Conservation (phyloP, 768 basidiomycete genomes). For the Calocybe cyanea region DNA sequence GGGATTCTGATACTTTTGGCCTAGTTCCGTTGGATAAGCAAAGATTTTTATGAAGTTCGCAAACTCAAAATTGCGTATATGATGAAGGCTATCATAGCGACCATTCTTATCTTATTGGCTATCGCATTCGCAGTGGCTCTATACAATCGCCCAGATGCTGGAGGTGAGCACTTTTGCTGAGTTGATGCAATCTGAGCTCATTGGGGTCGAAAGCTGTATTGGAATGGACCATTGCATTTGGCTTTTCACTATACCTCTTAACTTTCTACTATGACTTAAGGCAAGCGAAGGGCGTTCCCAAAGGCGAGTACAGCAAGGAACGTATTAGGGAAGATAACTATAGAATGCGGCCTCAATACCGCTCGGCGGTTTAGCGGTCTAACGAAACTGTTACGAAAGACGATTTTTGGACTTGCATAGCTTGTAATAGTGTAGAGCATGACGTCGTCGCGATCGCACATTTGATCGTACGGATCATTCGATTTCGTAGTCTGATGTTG, state of each 20-base stretch:
- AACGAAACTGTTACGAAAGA: too few relatives aligned
- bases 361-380: too few relatives aligned
- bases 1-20: background rate
- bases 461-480: too few relatives aligned
- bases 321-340: constrained; percentile 16
- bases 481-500: too few relatives aligned
- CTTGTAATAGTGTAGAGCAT: too few relatives aligned
- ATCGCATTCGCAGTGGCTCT: constrained; percentile 60
- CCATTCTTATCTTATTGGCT: constrained; percentile 53
- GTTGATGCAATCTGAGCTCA: background rate
- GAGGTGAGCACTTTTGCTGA: constrained; percentile 32
- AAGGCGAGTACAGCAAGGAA: constrained; percentile 39
- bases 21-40: constrained; percentile 64
- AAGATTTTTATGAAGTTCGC: constrained; percentile 43
- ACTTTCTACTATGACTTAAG: constrained; percentile 74
- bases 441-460: too few relatives aligned
- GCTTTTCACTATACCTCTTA: constrained; percentile 69
- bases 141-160: constrained; percentile 40
- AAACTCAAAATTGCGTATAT: constrained; percentile 53
- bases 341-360: too few relatives aligned
- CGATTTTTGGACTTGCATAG: too few relatives aligned
- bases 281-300: constrained; percentile 48
- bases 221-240: constrained; percentile 73
- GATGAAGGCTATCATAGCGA: constrained; percentile 58
- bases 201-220: constrained; percentile 45